Base-by-base conservation (phyloP, 306 rosid species). In the Pueraria montana region DNA sequence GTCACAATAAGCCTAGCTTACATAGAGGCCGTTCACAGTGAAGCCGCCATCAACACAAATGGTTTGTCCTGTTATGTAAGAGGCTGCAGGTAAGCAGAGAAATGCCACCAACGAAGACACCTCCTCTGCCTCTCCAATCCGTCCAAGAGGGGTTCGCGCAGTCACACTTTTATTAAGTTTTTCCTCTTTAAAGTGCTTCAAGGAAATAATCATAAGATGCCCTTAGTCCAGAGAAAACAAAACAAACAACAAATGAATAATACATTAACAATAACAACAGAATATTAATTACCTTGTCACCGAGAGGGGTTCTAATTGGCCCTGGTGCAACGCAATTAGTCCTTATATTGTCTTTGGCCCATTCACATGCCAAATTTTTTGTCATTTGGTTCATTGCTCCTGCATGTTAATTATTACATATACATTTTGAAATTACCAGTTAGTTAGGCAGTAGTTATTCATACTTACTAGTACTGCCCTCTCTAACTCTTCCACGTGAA, bases 301-400 rank as follows among this genome's bases (percentile, higher is more conserved):
- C 21, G 0, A 71, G 73, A 21, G 89, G 83, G 4, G 93, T 90
- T 79, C 24, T 79, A 24, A 72, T 88, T 14, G 56, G 21, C 67
- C 91, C 87, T 13, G 93, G 96, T 26, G 92, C 92, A 72, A 90
- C 80, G 17, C 88, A 83, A 32, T 90, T 92, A 23, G 74, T 80
- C 82, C 92, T 88, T 53, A 84, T 87, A 2, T 92, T 88, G 30
- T 92, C 91, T 65, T 88, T 86, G 46, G 92, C 92, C 96, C 93
- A 88, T 34, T 88, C 94, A 18, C 92, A 88, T 18, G 96, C 92
- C 84, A 92, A 71, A 18, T 52, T 78, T 81, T 73, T 87, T 0
- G 92, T 76, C 6, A 88, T 11, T 6, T 88, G 91, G 42, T 82
- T 92, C 1, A 88, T 84, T 80, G 92, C 94, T 56, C 91, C 92